Conservation (phyloP, 2,329 filamentous ascomycete genomes). For the Clarireedia homoeocarpa region DNA sequence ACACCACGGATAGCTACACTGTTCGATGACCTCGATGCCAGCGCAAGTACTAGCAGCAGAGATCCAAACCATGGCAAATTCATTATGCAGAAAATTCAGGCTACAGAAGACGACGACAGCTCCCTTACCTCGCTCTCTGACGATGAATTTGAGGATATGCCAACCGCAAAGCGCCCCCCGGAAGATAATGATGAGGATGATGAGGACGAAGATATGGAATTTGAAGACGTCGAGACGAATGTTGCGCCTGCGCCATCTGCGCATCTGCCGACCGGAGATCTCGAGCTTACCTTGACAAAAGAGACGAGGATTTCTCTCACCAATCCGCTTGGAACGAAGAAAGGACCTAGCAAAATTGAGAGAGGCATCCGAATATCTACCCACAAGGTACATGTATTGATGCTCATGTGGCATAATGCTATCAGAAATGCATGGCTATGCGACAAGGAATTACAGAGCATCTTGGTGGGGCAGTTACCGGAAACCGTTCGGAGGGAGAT, state of each 20-base stretch:
- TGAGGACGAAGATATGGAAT: conserved; percentile 45
- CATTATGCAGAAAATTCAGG: conserved; percentile 37
- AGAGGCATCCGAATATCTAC: conserved; percentile 68
- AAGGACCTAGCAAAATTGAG: conserved; percentile 79
- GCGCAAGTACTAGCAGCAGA: conserved; percentile 26
- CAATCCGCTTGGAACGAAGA: conserved; percentile 60
- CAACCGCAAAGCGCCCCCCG: conserved; percentile 36
- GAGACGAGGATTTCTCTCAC: conserved; percentile 52
- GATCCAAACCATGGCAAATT: conserved; percentile 37
- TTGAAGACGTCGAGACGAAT: conserved; percentile 49
- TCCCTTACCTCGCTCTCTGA: conserved; percentile 34
- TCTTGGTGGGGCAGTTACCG: conserved; percentile 66
- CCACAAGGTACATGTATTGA: conserved; percentile 84
- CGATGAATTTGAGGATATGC: conserved; percentile 47
- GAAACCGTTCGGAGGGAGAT: conserved; percentile 55
- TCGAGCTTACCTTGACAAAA: conserved; percentile 63
- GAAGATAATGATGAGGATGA: conserved; percentile 32
- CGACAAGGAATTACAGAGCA: conserved; percentile 66
- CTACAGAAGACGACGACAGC: conserved; percentile 35
- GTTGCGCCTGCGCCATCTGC: conserved; percentile 30
- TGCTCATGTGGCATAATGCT: conserved; percentile 83
- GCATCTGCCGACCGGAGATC: conserved; percentile 51
- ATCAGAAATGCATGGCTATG: conserved; percentile 78
- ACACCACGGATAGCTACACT: conserved; percentile 46
- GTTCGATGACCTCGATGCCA: conserved; percentile 53